Base-by-base conservation (phyloP, 2,329 filamentous ascomycete species). In the Rosellinia necatrix region DNA sequence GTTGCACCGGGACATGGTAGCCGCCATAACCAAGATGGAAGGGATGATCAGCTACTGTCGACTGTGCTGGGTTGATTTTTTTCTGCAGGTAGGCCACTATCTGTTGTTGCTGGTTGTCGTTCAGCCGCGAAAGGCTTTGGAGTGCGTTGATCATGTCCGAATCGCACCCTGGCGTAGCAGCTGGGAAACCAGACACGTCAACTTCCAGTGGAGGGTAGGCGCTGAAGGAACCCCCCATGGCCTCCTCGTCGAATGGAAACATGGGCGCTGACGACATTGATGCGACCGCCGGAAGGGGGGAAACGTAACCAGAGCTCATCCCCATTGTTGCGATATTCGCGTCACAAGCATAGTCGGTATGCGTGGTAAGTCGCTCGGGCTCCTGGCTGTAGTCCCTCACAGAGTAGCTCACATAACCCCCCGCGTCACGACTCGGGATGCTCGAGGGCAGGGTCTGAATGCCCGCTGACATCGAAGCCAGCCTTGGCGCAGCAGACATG, bases 61-160 rank as follows among this genome's bases (percentile, higher is more conserved):
- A 54, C 17, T 62, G 62, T n/a, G 56, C 47, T 24, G 53, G 17
- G 13, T 40, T 51, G 34, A 60, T 61, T 24, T 56, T 67, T 46
- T 64, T 65, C 42, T 63, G 63, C 27, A 68, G 53, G 43, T 61
- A 53, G n/a, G 50, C 54, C 13, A 67, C 30, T 6, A 66, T 50
- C 4, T 69, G 62, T 44, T 65, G 62, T 38, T 67, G 66, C 27
- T 68, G 67, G 30, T 49, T 56, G 22, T 63, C 54, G 29, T 48
- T 66, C 42, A 64, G 56, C 35, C 51, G 56, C 19, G 62, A 63
- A 37, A 69, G 61, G 22, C 59, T 64, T 19, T 68, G 61, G 9
- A 69, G 60, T 1, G 66, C 64, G 19, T 53, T 46, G 40, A 66
- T 47, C 56, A 66, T 61, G 42, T 66, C 61, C 9, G 60, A 49